These are phyloP conservation scores for Prosopis cineraria DNA, from an alignment of 306 rosid species.

Conservation along the genomic window DNA sequence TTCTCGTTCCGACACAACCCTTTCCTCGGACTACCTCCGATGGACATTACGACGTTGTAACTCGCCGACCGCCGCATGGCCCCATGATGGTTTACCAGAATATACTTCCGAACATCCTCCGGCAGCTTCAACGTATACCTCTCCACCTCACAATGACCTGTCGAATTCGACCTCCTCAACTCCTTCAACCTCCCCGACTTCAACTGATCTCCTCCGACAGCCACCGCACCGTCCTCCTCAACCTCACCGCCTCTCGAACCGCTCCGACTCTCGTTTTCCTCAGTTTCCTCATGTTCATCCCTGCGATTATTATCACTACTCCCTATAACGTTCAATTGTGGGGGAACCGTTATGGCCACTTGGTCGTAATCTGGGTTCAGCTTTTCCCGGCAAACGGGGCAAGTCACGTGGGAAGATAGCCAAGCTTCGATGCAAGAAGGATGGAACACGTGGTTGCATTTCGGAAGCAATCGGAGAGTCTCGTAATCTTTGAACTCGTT, in stretches of 20 bases:
- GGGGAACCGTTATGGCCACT: conserved; percentile 11
- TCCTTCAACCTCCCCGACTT: conserved; percentile 17
- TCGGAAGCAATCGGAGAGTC: conserved; percentile 68
- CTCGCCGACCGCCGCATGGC: conserved; percentile 51
- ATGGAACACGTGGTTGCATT: conserved; percentile 76
- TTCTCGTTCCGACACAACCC: conserved; percentile 37
- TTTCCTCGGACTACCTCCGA: conserved; percentile 29
- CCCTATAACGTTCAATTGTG: conserved; percentile 22
- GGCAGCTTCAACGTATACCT: conserved; percentile 57
- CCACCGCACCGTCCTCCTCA: neutral
- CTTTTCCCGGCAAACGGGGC: conserved; percentile 72
- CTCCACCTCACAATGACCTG: conserved; percentile 69
- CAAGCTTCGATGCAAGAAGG: conserved; percentile 73
- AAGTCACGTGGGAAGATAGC: conserved; percentile 63
- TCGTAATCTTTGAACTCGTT: conserved; percentile 61
- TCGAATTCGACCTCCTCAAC: conserved; percentile 63
- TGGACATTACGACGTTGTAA: conserved; percentile 36
- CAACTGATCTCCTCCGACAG: neutral
- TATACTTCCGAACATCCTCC: conserved; percentile 58
- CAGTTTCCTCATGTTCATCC: neutral
- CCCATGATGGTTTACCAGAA: conserved; percentile 41
- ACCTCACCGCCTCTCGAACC: neutral
- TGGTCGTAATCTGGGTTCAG: conserved; percentile 39
- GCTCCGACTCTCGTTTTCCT: neutral
- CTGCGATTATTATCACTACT: neutral